A percentile compares a stretch with the other conserved stretches of the same genome.
phyloP scores from a whole-genome alignment of 805 yeast genomes.

The Candida maesae region DNA sequence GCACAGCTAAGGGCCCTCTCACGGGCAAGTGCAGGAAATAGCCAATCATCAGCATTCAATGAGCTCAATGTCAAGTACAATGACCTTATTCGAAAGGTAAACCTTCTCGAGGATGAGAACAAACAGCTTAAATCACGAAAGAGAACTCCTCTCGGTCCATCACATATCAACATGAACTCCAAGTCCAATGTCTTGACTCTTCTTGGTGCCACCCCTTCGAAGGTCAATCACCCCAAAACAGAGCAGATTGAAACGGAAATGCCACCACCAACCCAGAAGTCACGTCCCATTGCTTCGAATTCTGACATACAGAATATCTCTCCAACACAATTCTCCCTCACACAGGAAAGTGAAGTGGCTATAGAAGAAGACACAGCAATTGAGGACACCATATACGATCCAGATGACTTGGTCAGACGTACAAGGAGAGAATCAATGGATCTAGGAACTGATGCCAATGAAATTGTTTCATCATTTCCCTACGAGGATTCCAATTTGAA shows the following conservation, averaged over 20 bases:
- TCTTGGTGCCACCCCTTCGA: conserved; percentile 1
- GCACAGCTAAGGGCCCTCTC: no score
- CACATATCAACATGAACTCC: neutral
- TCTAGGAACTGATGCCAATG: conserved; percentile 7
- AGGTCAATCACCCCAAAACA: neutral
- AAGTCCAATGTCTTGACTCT: conserved; percentile 5
- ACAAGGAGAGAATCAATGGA: conserved; percentile 13
- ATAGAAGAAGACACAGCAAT: neutral
- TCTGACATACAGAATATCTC: conserved; percentile 1
- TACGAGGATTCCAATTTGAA: neutral
- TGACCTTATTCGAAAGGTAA: conserved; percentile 1
- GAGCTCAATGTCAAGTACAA: conserved; percentile 10
- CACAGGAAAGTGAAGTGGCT: neutral
- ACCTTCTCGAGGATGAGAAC: conserved; percentile 1
- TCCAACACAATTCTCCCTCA: conserved; percentile 11
- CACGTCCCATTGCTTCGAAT: neutral
- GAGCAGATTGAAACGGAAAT: neutral
- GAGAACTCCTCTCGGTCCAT: neutral
- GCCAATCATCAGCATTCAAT: conserved; percentile 1
- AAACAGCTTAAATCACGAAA: conserved; percentile 1
- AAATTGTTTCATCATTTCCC: conserved; percentile 11
- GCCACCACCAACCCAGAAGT: neutral
- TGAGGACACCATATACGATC: neutral
- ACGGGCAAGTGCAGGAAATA: neutral
- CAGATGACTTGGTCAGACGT: neutral